Evolutionary conservation across 768 basidiomycete genomes (phyloP).

Genomic region (Suillus hirtellus): DNA sequence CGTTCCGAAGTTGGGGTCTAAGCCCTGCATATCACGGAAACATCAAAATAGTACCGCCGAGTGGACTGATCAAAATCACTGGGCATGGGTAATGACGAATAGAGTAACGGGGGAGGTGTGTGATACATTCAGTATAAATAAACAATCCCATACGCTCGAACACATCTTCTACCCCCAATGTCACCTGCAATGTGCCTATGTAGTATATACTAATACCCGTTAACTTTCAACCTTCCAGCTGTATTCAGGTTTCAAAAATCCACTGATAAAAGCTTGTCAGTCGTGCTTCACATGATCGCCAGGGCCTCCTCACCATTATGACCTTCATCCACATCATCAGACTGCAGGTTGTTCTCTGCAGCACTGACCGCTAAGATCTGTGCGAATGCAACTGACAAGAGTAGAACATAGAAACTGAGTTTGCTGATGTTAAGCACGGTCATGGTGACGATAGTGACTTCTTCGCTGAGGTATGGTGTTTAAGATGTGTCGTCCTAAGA

Average conservation of each 20-base stretch:
- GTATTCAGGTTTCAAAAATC: not conserved
- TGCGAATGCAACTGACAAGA: not conserved
- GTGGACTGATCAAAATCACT: not conserved
- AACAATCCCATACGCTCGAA: not conserved
- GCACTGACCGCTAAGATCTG: not conserved
- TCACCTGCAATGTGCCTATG: not conserved
- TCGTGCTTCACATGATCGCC: not conserved
- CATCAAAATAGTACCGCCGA: not conserved
- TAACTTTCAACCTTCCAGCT: not conserved
- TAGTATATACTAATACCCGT: not conserved
- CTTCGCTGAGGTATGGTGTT: not conserved
- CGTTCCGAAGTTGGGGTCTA: not conserved
- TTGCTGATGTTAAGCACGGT: not conserved
- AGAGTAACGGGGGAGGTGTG: not conserved
- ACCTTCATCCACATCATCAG: not conserved
- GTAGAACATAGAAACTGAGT: not conserved
- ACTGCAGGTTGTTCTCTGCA: not conserved
- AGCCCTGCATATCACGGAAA: not conserved
- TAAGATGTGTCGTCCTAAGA: not conserved
- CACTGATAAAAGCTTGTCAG: not conserved
- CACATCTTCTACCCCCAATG: not conserved
- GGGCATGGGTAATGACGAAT: not conserved
- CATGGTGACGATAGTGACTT: not conserved
- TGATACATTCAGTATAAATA: not conserved
- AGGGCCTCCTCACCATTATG: not conserved